Percentiles rank a stretch among this genome's conserved stretches.
Conservation (phyloP, 2,329 filamentous ascomycete species). For the Fusarium phyllophilum region DNA sequence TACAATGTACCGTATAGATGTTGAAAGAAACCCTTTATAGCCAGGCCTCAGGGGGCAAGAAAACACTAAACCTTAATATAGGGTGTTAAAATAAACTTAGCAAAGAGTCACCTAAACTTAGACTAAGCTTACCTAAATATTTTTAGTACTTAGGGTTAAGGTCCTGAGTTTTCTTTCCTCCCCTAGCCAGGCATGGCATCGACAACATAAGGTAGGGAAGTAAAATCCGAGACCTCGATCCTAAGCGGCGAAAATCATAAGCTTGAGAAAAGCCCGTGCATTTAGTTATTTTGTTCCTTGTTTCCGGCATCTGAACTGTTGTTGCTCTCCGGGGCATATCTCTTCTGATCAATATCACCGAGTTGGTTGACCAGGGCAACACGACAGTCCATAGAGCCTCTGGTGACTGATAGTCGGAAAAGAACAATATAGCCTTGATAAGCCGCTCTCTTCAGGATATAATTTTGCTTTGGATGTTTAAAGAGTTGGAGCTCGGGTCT, state of each 20-base stretch:
- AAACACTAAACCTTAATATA: too few relatives aligned
- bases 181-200: too few relatives aligned
- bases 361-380: too few relatives aligned
- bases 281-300: neutral
- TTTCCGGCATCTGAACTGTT: neutral
- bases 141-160: too few relatives aligned
- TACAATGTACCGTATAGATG: rapidly evolving
- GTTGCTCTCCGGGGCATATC: neutral
- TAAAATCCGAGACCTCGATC: too few relatives aligned
- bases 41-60: too few relatives aligned
- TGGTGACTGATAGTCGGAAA: neutral
- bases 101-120: too few relatives aligned
- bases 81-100: too few relatives aligned
- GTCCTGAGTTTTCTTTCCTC: too few relatives aligned
- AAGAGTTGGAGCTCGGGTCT: rapidly evolving
- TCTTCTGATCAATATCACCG: neutral
- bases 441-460: neutral
- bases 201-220: neutral
- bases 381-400: neutral
- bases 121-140: too few relatives aligned
- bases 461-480: neutral
- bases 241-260: neutral
- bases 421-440: neutral
- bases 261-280: neutral
- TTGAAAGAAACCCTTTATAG: neutral